A percentile compares a stretch with the other conserved stretches of the same genome.
phyloP scores from a whole-genome alignment of 225 moss, liverwort and hornwort genomes.

The Antitrichia curtipendula region DNA sequence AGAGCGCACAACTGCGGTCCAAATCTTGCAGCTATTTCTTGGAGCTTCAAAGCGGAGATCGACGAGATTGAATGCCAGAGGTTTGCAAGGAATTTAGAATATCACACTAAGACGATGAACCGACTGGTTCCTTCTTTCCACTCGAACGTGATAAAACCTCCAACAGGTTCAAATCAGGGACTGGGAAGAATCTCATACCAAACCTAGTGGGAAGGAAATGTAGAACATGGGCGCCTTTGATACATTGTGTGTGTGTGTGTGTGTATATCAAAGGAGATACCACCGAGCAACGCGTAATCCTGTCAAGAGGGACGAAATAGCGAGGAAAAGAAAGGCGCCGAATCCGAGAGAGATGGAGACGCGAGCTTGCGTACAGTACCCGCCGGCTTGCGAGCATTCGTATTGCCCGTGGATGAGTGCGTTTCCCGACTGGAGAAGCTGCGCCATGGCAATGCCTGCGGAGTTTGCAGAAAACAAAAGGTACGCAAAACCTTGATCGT shows the following conservation, averaged over 20 bases:
- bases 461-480: slow-evolving; percentile 48
- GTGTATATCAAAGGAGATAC: slow-evolving; percentile 20
- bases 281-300: slow-evolving; percentile 53
- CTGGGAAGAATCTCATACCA: neutral
- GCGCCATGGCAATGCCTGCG: slow-evolving; percentile 41
- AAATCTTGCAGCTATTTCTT: neutral
- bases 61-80: neutral
- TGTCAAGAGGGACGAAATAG: slow-evolving; percentile 30
- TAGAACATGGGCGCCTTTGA: neutral
- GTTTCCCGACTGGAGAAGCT: slow-evolving; percentile 29
- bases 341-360: slow-evolving; percentile 38
- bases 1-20: neutral
- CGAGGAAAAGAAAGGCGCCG: slow-evolving; percentile 47
- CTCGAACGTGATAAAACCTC: neutral
- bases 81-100: neutral
- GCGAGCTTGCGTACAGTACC: slow-evolving; percentile 40
- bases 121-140: neutral
- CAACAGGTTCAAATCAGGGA: neutral
- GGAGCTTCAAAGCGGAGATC: neutral
- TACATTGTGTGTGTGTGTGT: neutral
- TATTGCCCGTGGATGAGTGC: slow-evolving; percentile 1
- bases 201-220: neutral
- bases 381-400: slow-evolving; percentile 18
- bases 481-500: slow-evolving; percentile 56
- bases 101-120: neutral